Base-by-base conservation (phyloP, 345 rosid genomes). In the Barbarea vulgaris region DNA sequence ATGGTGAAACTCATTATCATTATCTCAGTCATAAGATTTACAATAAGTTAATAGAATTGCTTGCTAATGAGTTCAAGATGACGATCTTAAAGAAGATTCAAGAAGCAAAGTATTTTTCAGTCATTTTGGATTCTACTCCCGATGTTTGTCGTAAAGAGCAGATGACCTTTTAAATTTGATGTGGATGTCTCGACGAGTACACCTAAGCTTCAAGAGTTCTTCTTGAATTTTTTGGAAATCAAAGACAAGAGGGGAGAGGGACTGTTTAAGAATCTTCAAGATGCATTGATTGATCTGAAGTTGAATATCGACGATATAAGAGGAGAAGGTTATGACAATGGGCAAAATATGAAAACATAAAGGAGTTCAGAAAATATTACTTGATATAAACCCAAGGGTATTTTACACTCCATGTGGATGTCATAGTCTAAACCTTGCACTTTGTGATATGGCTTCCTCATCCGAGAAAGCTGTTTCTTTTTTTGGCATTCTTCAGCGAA, bases 341-440 rank as follows among this genome's bases (percentile, higher is more conserved):
- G 50, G n/a, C 21, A 44, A 15, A 46, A 46, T 46, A 46, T n/a
- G 50, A 42, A 42, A 44, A 12, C 10, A 63, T 10, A 44, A 27
- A 12, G 37, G 53, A n/a, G 53, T 63, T n/a, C 53, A 46, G 7
- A 64, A 46, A 28, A 28, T n/a, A 46, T 28, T 64, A 11, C n/a
- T 46, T 30, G 17, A 64, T n/a, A 17, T 28, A 27, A 64, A 64
- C 3, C 39, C 11, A 64, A 46, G 17, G 12, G 55, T 17, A 46
- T 31, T 57, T 57, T 57, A 57, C 7, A 25, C 33, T 25, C 58
- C 58, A 53, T 53, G 33, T 53, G 58, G 58, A 53, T 52, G 15
- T 24, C 36, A 27, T 27, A 27, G 34, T 57, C 15, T 57, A 11
- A 57, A 31, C 10, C 54, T 64, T 64, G 39, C 27, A 27, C 27